Base-by-base conservation (phyloP, 176 grass and related monocot genomes). In the Metroxylon sagu region DNA sequence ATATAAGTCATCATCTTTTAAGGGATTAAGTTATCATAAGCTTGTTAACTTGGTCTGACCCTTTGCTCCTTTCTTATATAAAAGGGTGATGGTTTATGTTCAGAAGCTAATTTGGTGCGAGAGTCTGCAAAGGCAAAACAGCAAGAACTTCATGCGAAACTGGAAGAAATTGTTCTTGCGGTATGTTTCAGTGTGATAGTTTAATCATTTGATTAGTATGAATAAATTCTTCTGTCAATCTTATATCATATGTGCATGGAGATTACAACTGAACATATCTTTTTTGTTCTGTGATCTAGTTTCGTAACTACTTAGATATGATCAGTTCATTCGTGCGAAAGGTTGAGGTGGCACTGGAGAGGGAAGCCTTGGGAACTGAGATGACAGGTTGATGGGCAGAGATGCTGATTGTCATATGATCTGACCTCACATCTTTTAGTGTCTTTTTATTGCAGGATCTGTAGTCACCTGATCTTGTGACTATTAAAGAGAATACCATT, bases 81-180 rank as follows among this genome's bases (percentile, higher is more conserved):
- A 49, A 74, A 95, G 90, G 80, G 57, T 65, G 52, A 52, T 19
- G 58, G 49, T 23, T 72, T 87, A 65, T 54, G 70, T 49, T 69
- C 65, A 2, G 83, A 84, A 60, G 60, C 60, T 26, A 74, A 79
- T 60, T 29, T 18, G 5, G 53, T 68, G 8, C 25, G 18, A 31
- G 62, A 29, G 25, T 53, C 54, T 31, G 77, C 64, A 21, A 58
- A 31, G 18, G 39, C 51, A 69, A 73, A 76, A 60, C 74, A 68
- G 52, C 71, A 81, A 4, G 64, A 62, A 59, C 69, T 95, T 29
- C 50, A 29, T 48, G 43, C 56, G 5, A 95, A 79, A 66, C 56
- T 50, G 8, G 51, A 84, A 26, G 31, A 79, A 64, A 72, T 89
- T 68, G 50, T 63, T 53, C 17, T 74, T 14, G 67, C 60, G 51